Base-by-base conservation (phyloP, 1,284 basidiomycete genomes). In the Golubevia pallescens region DNA sequence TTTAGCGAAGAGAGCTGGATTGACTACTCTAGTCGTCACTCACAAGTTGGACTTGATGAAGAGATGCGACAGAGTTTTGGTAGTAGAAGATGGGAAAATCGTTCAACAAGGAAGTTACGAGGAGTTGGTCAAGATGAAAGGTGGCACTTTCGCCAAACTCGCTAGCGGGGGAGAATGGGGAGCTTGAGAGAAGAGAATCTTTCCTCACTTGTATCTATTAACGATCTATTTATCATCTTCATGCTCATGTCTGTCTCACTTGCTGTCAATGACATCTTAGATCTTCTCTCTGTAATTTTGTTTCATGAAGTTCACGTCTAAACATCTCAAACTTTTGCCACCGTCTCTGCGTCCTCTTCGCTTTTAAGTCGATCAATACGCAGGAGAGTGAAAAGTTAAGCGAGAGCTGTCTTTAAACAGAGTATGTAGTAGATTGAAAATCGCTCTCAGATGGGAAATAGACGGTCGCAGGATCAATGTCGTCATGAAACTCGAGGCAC, bases 21-120 rank as follows among this genome's bases (percentile, higher is more conserved):
- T 91, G 67, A 97, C 94, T 68, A 94, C 93, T 61, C 85, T 98
- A 68, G 92, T 97, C 88, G 91, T 98, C 74, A 97, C 95, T 20
- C 96, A 99, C 87, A 96, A 96, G 85, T 85, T 94, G 57, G 90
- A 91, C 66, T 91, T 94, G 58, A 99, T 99, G 95, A 89, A 88
- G 81, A 90, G 91, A 88, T 97, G 95, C 87, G 94, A 97, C 86
- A 89, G 94, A 51, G 90, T 99, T 61, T 76, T 97, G 20, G 92
- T 97, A 53, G 86, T 98, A 8, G 88, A 91, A 14, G 90, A 91
- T 16, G 95, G 95, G 3, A 85, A 84, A 60, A 89, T 97, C 19
- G 91, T 88, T 8, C 94, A 97, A 87, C 87, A 93, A 72, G 95
- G 95, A 16, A 88, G 88, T 57, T 97, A 90, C 78, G 90, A 92